Conservation (phyloP, 2,329 filamentous ascomycete genomes). For the Pseudogymnoascus verrucosus region DNA sequence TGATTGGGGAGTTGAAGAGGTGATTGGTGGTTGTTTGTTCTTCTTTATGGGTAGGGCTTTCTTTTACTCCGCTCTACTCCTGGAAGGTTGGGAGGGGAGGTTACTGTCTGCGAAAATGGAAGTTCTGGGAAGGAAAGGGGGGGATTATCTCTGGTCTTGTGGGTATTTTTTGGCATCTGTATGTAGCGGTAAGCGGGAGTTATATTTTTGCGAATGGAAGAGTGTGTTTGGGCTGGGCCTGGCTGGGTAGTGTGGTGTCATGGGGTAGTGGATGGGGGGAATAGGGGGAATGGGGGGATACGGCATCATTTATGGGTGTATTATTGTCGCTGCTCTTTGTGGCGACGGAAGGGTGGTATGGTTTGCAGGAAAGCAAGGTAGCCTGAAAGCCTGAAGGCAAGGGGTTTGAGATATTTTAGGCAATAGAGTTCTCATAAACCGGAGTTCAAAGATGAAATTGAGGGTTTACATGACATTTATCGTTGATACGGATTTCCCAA, state of each 20-base stretch:
- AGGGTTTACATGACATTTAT: neutral
- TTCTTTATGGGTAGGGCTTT: neutral
- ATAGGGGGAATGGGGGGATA: neutral
- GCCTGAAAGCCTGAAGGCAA: neutral
- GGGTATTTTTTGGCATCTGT: neutral
- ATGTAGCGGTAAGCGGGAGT: neutral
- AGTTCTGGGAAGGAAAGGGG: neutral
- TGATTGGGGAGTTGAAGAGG: slow-evolving; percentile 30
- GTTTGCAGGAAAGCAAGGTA: neutral
- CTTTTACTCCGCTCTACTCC: neutral
- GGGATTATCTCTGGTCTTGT: neutral
- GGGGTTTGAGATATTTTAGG: neutral
- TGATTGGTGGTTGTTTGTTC: neutral
- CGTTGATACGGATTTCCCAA: neutral
- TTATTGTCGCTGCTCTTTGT: neutral
- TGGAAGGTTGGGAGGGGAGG: neutral
- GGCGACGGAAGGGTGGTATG: neutral
- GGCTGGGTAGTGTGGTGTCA: neutral
- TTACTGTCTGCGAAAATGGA: neutral
- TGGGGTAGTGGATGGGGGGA: neutral
- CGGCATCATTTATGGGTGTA: neutral
- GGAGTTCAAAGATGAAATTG: neutral
- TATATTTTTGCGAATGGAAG: neutral
- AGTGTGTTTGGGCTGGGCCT: neutral
- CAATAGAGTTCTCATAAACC: neutral